These are phyloP conservation scores for Lactarius quietus DNA, from an alignment of 768 basidiomycete species.

Conservation along the genomic window DNA sequence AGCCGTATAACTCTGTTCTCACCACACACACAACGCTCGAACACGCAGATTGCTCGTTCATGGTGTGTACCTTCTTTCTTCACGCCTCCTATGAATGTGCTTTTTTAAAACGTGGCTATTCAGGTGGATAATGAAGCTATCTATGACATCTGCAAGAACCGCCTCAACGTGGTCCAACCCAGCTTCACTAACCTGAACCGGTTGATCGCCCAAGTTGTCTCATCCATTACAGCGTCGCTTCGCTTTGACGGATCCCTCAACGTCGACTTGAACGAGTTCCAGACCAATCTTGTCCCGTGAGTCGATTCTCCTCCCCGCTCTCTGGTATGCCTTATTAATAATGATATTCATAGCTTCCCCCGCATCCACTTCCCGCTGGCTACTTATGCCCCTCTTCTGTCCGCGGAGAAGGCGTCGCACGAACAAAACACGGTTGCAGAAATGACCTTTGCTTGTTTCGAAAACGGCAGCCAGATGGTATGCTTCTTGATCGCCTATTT, in stretches of 20 bases:
- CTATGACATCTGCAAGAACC: constrained; percentile 99
- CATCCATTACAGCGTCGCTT: constrained; percentile 93
- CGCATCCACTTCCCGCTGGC: constrained; percentile 98
- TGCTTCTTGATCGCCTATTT: not conserved
- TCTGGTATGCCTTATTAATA: not conserved
- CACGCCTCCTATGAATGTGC: not conserved
- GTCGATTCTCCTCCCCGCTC: constrained; percentile 31
- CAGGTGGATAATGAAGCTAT: constrained; percentile 99
- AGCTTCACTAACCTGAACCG: constrained; percentile 94
- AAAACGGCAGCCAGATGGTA: constrained; percentile 93
- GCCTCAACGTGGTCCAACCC: constrained; percentile 78
- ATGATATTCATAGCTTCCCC: constrained; percentile 62
- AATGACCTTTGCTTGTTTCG: constrained; percentile 99
- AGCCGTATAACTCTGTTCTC: constrained; percentile 96
- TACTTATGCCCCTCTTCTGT: constrained; percentile 92
- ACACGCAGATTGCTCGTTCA: constrained; percentile 99
- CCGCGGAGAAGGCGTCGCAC: constrained; percentile 92
- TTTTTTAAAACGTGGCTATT: not conserved
- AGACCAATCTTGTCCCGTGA: constrained; percentile 96
- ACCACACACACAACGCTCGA: constrained; percentile 98
- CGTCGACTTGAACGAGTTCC: constrained; percentile 97
- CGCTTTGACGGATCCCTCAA: constrained; percentile 97
- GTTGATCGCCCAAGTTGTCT: constrained; percentile 97
- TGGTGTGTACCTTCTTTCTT: constrained; percentile 49
- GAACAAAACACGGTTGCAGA: constrained; percentile 97